Conservation (phyloP, 306 rosid species). For the Abrus pulchellus region DNA sequence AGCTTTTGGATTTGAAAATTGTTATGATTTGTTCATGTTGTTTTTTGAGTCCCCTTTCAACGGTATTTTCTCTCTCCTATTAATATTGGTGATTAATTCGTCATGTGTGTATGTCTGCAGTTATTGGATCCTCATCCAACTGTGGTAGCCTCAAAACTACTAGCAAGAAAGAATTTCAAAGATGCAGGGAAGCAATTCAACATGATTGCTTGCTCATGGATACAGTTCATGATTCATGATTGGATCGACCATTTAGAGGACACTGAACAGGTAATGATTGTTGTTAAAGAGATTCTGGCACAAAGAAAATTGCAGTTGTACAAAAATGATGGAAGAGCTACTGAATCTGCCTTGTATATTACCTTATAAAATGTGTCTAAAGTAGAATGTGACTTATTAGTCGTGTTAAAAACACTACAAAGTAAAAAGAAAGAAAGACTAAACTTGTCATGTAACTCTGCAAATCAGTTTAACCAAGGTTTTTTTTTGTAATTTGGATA, state of each 20-base stretch:
- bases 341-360: background rate
- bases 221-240: slow-evolving; percentile 89
- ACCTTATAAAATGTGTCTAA: background rate
- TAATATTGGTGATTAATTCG: background rate
- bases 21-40: background rate
- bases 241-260: slow-evolving; percentile 90
- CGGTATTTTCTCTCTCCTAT: background rate
- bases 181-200: slow-evolving; percentile 79
- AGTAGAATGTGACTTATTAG: background rate
- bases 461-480: slow-evolving; percentile 1
- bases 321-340: background rate
- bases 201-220: slow-evolving; percentile 83
- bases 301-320: background rate
- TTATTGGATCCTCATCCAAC: slow-evolving; percentile 73
- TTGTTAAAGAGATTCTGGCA: background rate
- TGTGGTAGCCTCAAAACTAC: slow-evolving; percentile 71
- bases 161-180: slow-evolving; percentile 66
- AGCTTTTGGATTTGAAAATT: background rate
- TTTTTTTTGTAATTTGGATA: slow-evolving; percentile 20
- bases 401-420: slow-evolving; percentile 8
- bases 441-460: slow-evolving; percentile 17
- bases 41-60: background rate
- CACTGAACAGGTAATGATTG: slow-evolving; percentile 62
- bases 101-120: slow-evolving; percentile 43
- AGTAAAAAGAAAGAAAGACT: background rate